These are phyloP conservation scores for Diospyros kaki DNA, from an alignment of 148 eudicot species.

Conservation along the genomic window DNA sequence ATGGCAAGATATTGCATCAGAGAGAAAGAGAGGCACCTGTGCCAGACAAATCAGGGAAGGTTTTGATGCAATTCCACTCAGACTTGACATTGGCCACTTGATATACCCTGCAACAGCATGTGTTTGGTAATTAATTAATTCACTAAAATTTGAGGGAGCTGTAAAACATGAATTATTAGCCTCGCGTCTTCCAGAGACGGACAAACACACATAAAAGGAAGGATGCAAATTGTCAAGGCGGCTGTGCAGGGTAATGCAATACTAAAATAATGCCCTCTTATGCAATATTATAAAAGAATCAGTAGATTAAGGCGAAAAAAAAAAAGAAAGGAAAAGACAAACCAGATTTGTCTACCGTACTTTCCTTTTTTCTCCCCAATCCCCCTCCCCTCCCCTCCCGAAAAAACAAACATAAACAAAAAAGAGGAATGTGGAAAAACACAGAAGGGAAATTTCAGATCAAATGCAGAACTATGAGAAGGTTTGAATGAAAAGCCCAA, in stretches of 20 bases:
- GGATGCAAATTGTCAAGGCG: no score
- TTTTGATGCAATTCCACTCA: constrained; percentile 38
- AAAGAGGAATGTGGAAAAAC: not conserved
- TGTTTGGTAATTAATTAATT: not conserved
- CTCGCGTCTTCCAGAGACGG: no score
- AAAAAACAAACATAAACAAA: not conserved
- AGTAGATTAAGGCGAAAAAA: no score
- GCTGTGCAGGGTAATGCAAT: no score
- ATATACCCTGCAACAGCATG: constrained; percentile 60
- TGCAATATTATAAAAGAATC: no score
- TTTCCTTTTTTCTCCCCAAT: no score
- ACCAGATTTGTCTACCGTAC: no score
- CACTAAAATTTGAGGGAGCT: not conserved
- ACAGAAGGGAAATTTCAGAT: not conserved
- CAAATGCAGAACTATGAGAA: not conserved
- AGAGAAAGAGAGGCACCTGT: constrained; percentile 48
- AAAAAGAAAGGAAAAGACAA: no score
- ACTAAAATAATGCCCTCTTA: no score
- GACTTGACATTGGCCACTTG: constrained; percentile 74
- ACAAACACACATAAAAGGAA: no score
- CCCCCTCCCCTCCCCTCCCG: not conserved
- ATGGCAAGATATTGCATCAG: not conserved
- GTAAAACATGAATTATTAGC: no score
- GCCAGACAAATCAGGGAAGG: constrained; percentile 92
- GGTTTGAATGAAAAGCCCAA: constrained; percentile 21